phyloP scores from a whole-genome alignment of 2,329 filamentous ascomycete genomes.

The Ceratocystis cubensis region DNA sequence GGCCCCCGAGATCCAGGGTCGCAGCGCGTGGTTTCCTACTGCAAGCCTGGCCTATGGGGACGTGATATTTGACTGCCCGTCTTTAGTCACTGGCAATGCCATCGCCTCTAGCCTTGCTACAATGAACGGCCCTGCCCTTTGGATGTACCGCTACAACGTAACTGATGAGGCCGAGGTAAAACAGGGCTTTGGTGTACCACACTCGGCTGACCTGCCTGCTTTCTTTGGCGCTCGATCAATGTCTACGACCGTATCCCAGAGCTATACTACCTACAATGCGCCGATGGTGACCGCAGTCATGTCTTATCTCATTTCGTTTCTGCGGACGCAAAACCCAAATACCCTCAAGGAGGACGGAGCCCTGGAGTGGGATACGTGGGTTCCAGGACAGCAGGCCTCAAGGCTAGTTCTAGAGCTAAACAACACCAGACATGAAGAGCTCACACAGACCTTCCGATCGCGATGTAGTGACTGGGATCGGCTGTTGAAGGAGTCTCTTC shows the following conservation, averaged over 20 bases:
- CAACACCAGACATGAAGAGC: conserved; percentile 31
- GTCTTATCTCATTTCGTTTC: conserved; percentile 40
- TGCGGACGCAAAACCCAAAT: conserved; percentile 36
- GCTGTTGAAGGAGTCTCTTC: neutral
- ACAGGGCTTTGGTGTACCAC: conserved; percentile 36
- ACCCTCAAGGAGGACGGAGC: conserved; percentile 26
- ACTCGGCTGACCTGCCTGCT: conserved; percentile 37
- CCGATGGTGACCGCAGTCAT: conserved; percentile 36
- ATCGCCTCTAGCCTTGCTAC: conserved; percentile 23
- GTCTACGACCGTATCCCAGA: conserved; percentile 25
- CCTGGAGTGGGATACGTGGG: conserved; percentile 35
- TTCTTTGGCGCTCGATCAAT: conserved; percentile 35
- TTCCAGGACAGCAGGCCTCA: conserved; percentile 21
- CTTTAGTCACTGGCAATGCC: conserved; percentile 28
- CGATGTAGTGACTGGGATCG: conserved; percentile 4
- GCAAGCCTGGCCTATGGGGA: conserved; percentile 35
- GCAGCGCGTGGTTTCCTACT: conserved; percentile 35
- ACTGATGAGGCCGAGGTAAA: conserved; percentile 29
- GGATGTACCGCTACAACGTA: conserved; percentile 41
- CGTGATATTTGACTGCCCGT: conserved; percentile 35
- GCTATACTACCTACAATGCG: conserved; percentile 36
- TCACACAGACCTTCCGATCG: conserved; percentile 19
- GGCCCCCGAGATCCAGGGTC: conserved; percentile 28
- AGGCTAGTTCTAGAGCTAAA: conserved; percentile 31
- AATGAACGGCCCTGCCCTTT: conserved; percentile 26